Evolutionary conservation across 345 rosid genomes (phyloP).

Genomic region (Hibiscus syriacus): DNA sequence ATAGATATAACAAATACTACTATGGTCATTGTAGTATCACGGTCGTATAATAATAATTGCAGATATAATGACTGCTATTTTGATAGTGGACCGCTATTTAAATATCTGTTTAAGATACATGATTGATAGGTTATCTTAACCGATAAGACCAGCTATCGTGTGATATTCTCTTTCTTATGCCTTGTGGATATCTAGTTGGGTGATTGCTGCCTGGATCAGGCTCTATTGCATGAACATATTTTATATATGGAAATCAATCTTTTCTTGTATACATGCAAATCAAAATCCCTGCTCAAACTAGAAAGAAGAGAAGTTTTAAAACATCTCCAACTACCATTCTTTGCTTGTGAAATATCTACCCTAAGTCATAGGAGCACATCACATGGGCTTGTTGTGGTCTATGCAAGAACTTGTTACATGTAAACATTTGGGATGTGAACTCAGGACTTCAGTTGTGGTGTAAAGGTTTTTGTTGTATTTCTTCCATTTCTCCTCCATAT

Average conservation of each 20-base stretch:
- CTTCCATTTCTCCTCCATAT: too few species aligned
- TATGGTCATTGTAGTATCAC: too few species aligned
- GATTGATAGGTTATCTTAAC: slow-evolving; percentile 3
- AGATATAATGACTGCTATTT: too few species aligned
- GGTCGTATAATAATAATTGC: too few species aligned
- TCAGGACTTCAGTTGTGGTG: too few species aligned
- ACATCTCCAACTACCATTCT: neutral
- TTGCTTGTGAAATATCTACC: neutral
- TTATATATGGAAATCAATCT: neutral
- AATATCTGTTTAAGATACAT: too few species aligned
- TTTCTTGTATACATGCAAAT: neutral
- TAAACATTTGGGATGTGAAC: neutral
- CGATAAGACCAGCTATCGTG: slow-evolving; percentile 22
- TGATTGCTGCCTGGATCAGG: slow-evolving; percentile 6
- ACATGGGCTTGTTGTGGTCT: neutral
- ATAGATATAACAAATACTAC: too few species aligned
- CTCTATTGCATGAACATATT: neutral
- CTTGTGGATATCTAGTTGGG: slow-evolving; percentile 15
- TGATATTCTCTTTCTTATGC: slow-evolving; percentile 18
- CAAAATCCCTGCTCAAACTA: neutral
- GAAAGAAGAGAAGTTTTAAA: slow-evolving; percentile 2
- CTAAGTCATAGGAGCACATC: neutral
- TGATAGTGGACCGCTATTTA: too few species aligned
- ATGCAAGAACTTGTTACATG: neutral
- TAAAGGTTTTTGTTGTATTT: too few species aligned